A percentile compares a stretch with the other conserved stretches of the same genome.
Conservation (phyloP, 2,329 filamentous ascomycete genomes). For the Cytospora chrysosperma region DNA sequence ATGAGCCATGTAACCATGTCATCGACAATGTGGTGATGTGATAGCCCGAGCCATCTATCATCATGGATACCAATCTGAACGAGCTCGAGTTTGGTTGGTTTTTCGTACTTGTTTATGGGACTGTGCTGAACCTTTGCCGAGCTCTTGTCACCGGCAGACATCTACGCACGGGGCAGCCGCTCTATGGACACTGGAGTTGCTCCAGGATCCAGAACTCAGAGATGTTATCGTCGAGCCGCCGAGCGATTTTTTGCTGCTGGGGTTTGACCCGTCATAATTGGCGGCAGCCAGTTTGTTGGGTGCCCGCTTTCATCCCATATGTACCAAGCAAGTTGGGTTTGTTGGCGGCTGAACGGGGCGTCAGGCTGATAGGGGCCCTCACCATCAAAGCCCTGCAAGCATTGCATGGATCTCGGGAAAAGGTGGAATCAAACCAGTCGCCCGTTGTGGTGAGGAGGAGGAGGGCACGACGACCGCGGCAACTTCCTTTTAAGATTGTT, state of each 20-base stretch:
- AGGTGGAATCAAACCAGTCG: neutral
- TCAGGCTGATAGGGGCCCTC: constrained; percentile 7
- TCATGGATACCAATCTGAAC: neutral
- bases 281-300: constrained; percentile 17
- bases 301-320: constrained; percentile 25
- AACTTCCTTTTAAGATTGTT: neutral
- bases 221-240: neutral
- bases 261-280: constrained; percentile 11
- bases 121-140: neutral
- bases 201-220: neutral
- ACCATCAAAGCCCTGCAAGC: neutral
- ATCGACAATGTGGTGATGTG: neutral
- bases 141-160: neutral
- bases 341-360: constrained; percentile 16
- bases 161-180: constrained; percentile 3
- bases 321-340: constrained; percentile 16
- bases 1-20: neutral
- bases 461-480: too few species aligned
- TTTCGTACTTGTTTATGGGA: neutral
- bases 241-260: constrained; percentile 4
- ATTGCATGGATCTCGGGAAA: neutral
- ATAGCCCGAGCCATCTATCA: neutral
- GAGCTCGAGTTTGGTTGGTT: neutral
- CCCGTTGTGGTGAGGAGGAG: neutral
- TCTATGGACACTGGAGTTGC: neutral